Evolutionary conservation across 2,329 filamentous ascomycete species (phyloP), one percentile per base, ranked within the genome.

Genomic region (Furcasterigmium furcatum): DNA sequence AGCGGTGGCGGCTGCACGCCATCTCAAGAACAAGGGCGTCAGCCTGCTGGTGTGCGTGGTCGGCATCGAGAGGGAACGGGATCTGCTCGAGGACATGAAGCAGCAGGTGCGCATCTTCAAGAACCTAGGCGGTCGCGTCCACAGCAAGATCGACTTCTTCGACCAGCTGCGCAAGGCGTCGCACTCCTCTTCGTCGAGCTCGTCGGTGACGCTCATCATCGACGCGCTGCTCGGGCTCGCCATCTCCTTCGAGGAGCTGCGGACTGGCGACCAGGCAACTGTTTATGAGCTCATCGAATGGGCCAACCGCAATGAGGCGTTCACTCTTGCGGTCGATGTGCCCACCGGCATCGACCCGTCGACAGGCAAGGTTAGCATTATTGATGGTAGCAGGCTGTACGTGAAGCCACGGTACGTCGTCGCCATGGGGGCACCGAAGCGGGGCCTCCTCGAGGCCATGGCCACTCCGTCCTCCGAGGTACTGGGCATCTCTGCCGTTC

Each of bases 271-370:
- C 53, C 89, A 95, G 61, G 84, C 85, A 4, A 87, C 86, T 0
- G 88, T 90, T 0, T 91, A 95, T 58, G 87, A 95, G 59, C 80
- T 96, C 59, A 94, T 96, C 58, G 87, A 91, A 51, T 97, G 91
- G 91, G 87, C 90, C 3, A 97, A 96, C 61, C 85, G 91, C 52
- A 88, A 85, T 60, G 88, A 91, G 52, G 84, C 90, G 1, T 84
- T 85, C 47, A 85, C 94, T 4, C 71, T 99, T 18, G 88, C 91
- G 0, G 81, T 99, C n/a, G 92, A 96, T 61, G 82, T 95, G 6
- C 94, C 94, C 1, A 92, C 88, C 0, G 94, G 94, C 5, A 82
- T 96, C 41, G 90, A 92, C 52, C 89, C 88, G 3, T 82, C 84
- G 0, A 85, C 83, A 32, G 90, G 90, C 57, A 79, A 78, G 60